Evolutionary conservation across 1,139 yeast species (phyloP).

Genomic region (Geotrichum reessii): DNA sequence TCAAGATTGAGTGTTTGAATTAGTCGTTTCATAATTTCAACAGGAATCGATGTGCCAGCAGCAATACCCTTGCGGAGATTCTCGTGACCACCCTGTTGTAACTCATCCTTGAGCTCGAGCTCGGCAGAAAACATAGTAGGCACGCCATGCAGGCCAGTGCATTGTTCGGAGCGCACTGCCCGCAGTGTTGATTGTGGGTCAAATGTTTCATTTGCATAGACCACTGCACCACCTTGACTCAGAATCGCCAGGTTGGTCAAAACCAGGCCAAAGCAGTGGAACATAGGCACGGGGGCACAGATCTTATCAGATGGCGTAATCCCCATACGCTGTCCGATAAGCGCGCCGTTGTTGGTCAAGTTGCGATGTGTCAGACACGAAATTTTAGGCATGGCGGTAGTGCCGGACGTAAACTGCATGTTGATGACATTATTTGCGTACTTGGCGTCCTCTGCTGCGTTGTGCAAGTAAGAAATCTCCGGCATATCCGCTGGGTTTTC

Average conservation of each 20-base stretch:
- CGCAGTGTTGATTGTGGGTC: slow-evolving; percentile 28
- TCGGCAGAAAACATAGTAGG: slow-evolving; percentile 37
- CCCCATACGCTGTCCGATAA: slow-evolving; percentile 32
- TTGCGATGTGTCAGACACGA: slow-evolving; percentile 31
- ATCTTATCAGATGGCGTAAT: slow-evolving; percentile 30
- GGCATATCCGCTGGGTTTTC: slow-evolving; percentile 12
- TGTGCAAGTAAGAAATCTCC: slow-evolving; percentile 17
- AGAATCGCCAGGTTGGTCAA: slow-evolving; percentile 32
- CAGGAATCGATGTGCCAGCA: slow-evolving; percentile 34
- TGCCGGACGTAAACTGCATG: slow-evolving; percentile 37
- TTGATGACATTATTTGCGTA: slow-evolving; percentile 28
- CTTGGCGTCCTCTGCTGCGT: slow-evolving; percentile 15
- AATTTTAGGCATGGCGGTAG: slow-evolving; percentile 33
- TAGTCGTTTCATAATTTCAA: slow-evolving; percentile 31
- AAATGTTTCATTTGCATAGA: slow-evolving; percentile 33
- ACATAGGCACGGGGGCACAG: slow-evolving; percentile 36
- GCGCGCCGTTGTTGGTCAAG: slow-evolving; percentile 32
- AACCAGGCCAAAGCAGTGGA: slow-evolving; percentile 36
- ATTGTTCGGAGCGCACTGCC: slow-evolving; percentile 28
- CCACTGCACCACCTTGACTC: slow-evolving; percentile 31
- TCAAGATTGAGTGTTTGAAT: slow-evolving; percentile 24
- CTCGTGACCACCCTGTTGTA: slow-evolving; percentile 26
- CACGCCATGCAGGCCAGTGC: slow-evolving; percentile 34
- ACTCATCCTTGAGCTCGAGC: slow-evolving; percentile 28
- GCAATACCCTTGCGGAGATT: slow-evolving; percentile 33